A percentile compares a stretch with the other conserved stretches of the same genome.
Conservation (phyloP, 257 asterid genomes). For the Linderniella brevidens region DNA sequence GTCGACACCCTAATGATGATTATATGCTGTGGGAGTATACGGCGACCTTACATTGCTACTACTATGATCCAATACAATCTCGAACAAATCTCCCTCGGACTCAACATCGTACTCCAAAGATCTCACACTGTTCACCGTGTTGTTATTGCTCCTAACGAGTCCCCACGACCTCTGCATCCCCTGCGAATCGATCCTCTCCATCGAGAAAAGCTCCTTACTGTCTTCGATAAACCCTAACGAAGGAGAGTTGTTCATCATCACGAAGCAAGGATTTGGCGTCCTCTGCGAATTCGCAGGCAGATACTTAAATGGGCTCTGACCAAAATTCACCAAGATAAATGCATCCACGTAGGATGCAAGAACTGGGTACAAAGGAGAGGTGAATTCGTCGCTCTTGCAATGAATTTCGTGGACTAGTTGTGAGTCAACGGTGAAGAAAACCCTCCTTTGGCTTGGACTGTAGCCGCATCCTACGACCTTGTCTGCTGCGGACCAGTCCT, state of each 20-base stretch:
- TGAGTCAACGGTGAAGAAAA: constrained; percentile 63
- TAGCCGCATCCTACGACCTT: constrained; percentile 73
- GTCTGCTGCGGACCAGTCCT: constrained; percentile 38
- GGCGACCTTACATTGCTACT: constrained; percentile 38
- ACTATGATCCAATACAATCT: constrained; percentile 45
- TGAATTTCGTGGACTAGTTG: constrained; percentile 52
- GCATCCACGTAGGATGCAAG: constrained; percentile 49
- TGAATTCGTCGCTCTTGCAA: constrained; percentile 52
- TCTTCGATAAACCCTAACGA: constrained; percentile 46
- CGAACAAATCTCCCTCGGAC: constrained; percentile 85
- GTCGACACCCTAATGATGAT: constrained; percentile 7
- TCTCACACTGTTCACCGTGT: constrained; percentile 29
- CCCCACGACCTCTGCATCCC: constrained; percentile 34
- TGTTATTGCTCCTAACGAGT: constrained; percentile 32
- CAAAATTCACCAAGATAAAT: constrained; percentile 48
- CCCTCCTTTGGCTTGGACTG: constrained; percentile 58
- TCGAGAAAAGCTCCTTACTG: constrained; percentile 83
- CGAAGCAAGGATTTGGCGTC: constrained; percentile 78
- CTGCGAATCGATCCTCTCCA: constrained; percentile 77
- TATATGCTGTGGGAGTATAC: constrained; percentile 4
- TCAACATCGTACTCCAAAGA: constrained; percentile 36
- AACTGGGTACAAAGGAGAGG: constrained; percentile 57
- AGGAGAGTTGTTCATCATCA: constrained; percentile 25
- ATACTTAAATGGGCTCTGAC: constrained; percentile 60
- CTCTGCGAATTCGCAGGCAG: constrained; percentile 39